Evolutionary conservation across 305 asterid species (phyloP).

Genomic region (Lippia alba): DNA sequence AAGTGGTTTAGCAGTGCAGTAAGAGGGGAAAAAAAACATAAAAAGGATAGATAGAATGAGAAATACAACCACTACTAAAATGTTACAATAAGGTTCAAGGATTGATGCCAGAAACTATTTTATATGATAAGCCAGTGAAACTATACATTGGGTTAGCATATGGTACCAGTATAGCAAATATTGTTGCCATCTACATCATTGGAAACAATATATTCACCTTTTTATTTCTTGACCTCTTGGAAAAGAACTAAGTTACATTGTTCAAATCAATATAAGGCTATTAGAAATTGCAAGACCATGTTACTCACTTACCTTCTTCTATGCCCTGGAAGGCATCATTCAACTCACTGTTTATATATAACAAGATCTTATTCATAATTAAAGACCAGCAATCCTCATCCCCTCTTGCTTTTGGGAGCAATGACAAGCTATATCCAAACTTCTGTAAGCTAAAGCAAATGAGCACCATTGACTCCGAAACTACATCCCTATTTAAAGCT

Average conservation of each 20-base stretch:
- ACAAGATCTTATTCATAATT: conserved; percentile 74
- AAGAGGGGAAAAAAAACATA: no score
- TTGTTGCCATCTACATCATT: no score
- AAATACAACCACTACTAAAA: no score
- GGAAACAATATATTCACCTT: no score
- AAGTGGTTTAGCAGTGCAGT: background rate
- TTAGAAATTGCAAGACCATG: conserved; percentile 29
- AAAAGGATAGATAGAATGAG: no score
- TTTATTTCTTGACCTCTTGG: no score
- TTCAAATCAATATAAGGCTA: conserved; percentile 23
- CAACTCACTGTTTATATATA: conserved; percentile 63
- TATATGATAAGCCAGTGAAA: no score
- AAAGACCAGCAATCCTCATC: conserved; percentile 76
- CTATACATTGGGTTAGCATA: no score
- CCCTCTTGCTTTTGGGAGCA: conserved; percentile 86
- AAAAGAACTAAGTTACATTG: conserved; percentile 32
- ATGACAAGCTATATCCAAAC: conserved; percentile 65
- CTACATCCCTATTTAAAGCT: conserved; percentile 26
- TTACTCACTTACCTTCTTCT: conserved; percentile 72
- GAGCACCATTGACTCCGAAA: conserved; percentile 33
- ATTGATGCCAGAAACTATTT: no score
- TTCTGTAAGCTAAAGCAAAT: conserved; percentile 59
- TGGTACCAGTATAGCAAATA: no score
- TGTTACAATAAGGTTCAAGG: no score
- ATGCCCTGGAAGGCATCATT: conserved; percentile 76